These are phyloP conservation scores for Lavandula angustifolia DNA, from an alignment of 257 asterid genomes.

Conservation along the genomic window DNA sequence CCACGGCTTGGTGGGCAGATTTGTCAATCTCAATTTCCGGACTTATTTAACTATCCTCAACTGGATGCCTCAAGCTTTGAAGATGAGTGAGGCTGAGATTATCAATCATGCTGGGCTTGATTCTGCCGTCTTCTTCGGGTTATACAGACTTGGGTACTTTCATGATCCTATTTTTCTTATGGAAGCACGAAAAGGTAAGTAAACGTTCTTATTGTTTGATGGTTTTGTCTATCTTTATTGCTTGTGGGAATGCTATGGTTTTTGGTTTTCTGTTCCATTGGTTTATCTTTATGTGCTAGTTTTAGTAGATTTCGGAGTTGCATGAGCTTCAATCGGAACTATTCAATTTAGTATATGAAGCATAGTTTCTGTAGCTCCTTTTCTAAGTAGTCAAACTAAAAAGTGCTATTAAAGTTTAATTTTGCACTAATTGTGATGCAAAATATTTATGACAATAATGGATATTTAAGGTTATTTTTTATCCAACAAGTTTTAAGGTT, in stretches of 20 bases:
- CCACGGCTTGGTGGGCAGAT: conserved; percentile 56
- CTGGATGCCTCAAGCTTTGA: conserved; percentile 95
- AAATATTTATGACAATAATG: no score
- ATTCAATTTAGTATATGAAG: background rate
- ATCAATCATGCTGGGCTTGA: conserved; percentile 82
- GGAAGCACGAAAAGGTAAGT: background rate
- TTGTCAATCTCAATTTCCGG: conserved; percentile 68
- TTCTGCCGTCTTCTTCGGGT: conserved; percentile 60
- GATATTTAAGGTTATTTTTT: no score
- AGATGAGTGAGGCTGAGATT: conserved; percentile 80
- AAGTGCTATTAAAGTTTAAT: background rate
- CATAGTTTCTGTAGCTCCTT: background rate
- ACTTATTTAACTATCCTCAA: conserved; percentile 83
- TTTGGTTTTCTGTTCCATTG: background rate
- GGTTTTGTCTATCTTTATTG: background rate
- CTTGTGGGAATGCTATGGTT: background rate
- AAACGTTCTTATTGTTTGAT: conserved; percentile 16
- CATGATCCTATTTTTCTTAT: conserved; percentile 9
- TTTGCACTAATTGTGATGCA: background rate
- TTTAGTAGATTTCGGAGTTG: background rate
- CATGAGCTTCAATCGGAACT: background rate
- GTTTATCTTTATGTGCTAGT: background rate
- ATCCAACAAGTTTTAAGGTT: no score
- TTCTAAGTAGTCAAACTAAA: background rate
- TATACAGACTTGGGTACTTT: conserved; percentile 48